phyloP scores from a whole-genome alignment of 2,329 filamentous ascomycete species.

The Colletotrichum phormii region DNA sequence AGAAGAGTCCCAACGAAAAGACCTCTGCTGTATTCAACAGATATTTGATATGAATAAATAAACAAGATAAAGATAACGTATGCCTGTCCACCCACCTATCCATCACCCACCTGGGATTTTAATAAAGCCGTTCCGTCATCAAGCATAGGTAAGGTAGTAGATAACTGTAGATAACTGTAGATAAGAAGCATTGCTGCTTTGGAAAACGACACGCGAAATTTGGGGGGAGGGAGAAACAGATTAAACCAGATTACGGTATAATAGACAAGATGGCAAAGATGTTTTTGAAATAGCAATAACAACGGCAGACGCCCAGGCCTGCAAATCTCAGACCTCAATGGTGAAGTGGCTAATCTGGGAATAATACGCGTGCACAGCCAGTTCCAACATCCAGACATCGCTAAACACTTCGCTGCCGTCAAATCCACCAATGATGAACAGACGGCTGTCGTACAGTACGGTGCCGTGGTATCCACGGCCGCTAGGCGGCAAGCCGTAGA shows the following conservation, averaged over 20 bases:
- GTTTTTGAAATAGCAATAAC: background rate
- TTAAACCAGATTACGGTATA: background rate
- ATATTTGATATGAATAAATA: background rate
- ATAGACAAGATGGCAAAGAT: background rate
- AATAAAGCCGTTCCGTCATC: slow-evolving; percentile 37
- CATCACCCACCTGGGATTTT: slow-evolving; percentile 22
- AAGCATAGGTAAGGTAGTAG: slow-evolving; percentile 21
- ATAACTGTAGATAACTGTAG: slow-evolving; percentile 22
- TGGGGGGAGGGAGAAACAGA: background rate
- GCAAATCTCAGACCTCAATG: slow-evolving; percentile 74
- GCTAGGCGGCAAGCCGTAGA: slow-evolving; percentile 72
- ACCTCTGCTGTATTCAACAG: slow-evolving; percentile 13
- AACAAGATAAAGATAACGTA: background rate
- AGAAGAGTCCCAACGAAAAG: background rate
- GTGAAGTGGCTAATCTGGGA: slow-evolving; percentile 80
- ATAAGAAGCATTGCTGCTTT: background rate
- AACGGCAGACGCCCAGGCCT: background rate
- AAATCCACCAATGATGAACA: slow-evolving; percentile 75
- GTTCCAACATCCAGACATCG: slow-evolving; percentile 74
- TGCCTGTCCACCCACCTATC: slow-evolving; percentile 10
- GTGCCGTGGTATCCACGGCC: slow-evolving; percentile 76
- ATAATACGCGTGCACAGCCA: slow-evolving; percentile 78
- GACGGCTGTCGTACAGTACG: slow-evolving; percentile 72
- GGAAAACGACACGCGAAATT: slow-evolving; percentile 21
- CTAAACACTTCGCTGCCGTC: slow-evolving; percentile 76